Base-by-base conservation (phyloP, 441 rosid genomes). In the Jatropha podagrica region DNA sequence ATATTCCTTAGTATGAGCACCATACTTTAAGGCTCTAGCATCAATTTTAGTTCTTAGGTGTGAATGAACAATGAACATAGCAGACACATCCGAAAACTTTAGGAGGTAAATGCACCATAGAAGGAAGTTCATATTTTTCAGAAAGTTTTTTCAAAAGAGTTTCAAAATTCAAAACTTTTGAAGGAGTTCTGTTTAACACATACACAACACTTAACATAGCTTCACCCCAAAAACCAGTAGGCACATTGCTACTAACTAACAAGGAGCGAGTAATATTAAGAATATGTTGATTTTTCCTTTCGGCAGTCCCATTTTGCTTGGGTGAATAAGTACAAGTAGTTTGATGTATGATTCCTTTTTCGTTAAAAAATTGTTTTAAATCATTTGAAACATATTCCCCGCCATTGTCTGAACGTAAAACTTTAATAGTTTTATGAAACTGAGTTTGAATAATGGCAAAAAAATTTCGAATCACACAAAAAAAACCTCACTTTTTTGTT, bases 101-200 rank as follows among this genome's bases (percentile, higher is more conserved):
- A 1, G 1, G 46, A 42, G 46, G 46, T 42, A 42, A 42, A 42
- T 42, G 46, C 46, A 42, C 46, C 1, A 1, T 1, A 0, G 46
- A 42, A 42, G 46, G 46, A 42, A 42, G 46, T 1, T 42, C 1
- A 42, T 42, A 1, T 42, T 42, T 8, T 1, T 42, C 46, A 42
- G 1, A 42, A 8, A 42, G 46, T 42, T 42, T 42, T 42, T 8
- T 42, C 46, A 42, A 42, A 42, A 1, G 46, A 42, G 46, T 42
- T 42, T 42, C 46, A 42, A 58, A 2, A 58, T 58, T 58, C 11
- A 20, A 0, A 58, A 58, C 27, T 58, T 58, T 58, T 58, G 63
- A 58, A 58, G 63, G 63, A 58, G 63, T 58, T 58, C 63, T 58
- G 63, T 58, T 58, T 58, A 58, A 58, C 63, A 58, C 63, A 58